These are phyloP conservation scores for Cicer cuneatum DNA, from an alignment of 306 rosid genomes.

Conservation along the genomic window DNA sequence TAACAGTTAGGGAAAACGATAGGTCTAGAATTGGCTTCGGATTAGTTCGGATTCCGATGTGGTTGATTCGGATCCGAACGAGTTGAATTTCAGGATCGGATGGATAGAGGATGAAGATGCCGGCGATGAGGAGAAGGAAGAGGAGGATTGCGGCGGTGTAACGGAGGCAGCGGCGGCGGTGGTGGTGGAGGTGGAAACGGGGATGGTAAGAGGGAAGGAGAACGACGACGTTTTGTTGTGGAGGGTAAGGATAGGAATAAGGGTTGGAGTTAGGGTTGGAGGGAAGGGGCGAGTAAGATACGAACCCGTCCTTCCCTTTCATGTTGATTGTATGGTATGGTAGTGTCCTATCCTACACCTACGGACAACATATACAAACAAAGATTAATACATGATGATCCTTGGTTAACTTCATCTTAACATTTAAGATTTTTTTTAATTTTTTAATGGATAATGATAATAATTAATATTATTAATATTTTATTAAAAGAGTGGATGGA, in stretches of 20 bases:
- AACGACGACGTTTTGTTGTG: conserved; percentile 72
- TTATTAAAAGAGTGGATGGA: too few species aligned
- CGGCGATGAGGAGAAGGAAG: conserved; percentile 54
- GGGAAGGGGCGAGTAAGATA: conserved; percentile 63
- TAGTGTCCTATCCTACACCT: background rate
- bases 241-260: conserved; percentile 20
- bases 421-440: too few species aligned
- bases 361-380: conserved; percentile 9
- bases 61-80: conserved; percentile 63
- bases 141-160: conserved; percentile 32
- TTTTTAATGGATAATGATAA: too few species aligned
- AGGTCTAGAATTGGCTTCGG: conserved; percentile 63
- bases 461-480: too few species aligned
- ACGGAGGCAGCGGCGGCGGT: conserved; percentile 28
- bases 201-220: conserved; percentile 56
- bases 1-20: conserved; percentile 65
- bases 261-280: background rate
- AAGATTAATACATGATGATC: background rate
- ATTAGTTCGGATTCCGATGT: conserved; percentile 53
- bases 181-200: conserved; percentile 7
- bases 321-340: conserved; percentile 27
- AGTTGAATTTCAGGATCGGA: conserved; percentile 69
- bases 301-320: conserved; percentile 55
- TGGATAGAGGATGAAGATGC: conserved; percentile 64
- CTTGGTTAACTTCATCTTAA: too few species aligned